Evolutionary conservation across 140 eudicot genomes (phyloP).

Genomic region (Bidens hawaiensis): DNA sequence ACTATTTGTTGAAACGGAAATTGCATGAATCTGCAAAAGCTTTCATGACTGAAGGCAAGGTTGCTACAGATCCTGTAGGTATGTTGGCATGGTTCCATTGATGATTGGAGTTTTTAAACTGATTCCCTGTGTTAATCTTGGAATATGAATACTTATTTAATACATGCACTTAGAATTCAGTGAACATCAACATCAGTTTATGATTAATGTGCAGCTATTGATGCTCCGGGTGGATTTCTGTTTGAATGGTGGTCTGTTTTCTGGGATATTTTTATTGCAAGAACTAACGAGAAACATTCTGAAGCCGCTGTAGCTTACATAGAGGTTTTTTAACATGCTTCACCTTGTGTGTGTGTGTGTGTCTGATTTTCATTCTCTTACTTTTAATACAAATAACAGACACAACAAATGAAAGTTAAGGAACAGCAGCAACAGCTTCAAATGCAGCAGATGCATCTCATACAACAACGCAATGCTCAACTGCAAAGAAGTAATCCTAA

Average conservation of each 20-base stretch:
- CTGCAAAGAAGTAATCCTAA: conserved; percentile 86
- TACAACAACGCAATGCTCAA: conserved; percentile 95
- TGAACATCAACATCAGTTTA: background rate
- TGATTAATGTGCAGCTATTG: conserved; percentile 64
- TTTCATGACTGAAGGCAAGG: conserved; percentile 99
- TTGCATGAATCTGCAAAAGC: conserved; percentile 93
- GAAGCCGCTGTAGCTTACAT: conserved; percentile 97
- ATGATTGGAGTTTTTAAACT: background rate
- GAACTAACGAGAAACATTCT: conserved; percentile 98
- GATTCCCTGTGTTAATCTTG: conserved; percentile 3
- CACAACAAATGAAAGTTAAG: conserved; percentile 89
- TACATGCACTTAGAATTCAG: background rate
- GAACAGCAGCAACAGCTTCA: conserved; percentile 97
- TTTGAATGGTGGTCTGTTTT: conserved; percentile 99
- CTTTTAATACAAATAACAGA: conserved; percentile 34
- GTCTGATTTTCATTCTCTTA: background rate
- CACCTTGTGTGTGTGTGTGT: background rate
- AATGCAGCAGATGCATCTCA: conserved; percentile 90
- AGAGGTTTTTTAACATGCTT: conserved; percentile 47
- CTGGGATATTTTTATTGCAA: conserved; percentile 97
- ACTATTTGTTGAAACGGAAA: conserved; percentile 84
- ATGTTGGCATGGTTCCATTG: conserved; percentile 16
- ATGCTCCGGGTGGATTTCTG: conserved; percentile 99
- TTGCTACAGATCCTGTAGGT: conserved; percentile 99
- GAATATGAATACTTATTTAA: background rate